Evolutionary conservation across 371 early-diverging fungal species (phyloP).

Genomic region (Rhizopus stolonifer): DNA sequence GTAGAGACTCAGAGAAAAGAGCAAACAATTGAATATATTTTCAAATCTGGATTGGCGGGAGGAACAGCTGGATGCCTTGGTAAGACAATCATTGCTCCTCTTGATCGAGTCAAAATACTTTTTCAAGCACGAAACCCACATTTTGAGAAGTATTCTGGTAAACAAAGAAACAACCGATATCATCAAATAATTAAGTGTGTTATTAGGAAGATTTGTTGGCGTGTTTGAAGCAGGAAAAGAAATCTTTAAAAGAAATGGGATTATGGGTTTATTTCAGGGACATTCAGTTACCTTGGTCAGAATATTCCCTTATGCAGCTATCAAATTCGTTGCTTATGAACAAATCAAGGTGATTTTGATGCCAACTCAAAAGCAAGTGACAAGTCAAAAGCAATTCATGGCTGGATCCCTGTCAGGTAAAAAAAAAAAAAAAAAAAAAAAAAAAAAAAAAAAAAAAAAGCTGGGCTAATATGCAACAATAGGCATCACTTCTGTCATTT

Average conservation of each 20-base stretch:
- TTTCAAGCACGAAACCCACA: slow-evolving; percentile 87
- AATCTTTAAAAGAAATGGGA: slow-evolving; percentile 67
- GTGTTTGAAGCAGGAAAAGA: slow-evolving; percentile 73
- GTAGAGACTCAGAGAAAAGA: slow-evolving; percentile 12
- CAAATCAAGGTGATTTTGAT: slow-evolving; percentile 66
- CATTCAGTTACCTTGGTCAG: slow-evolving; percentile 86
- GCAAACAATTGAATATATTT: slow-evolving; percentile 28
- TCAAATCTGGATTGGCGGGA: slow-evolving; percentile 33
- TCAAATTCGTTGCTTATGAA: slow-evolving; percentile 90
- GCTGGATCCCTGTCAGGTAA: slow-evolving; percentile 78
- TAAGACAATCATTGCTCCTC: slow-evolving; percentile 87
- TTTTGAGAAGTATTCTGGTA: slow-evolving; percentile 77
- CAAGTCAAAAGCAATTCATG: slow-evolving; percentile 54
- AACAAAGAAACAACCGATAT: not conserved
- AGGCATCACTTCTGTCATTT: slow-evolving; percentile 81
- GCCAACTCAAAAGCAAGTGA: slow-evolving; percentile 56
- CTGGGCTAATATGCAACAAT: too few relatives aligned
- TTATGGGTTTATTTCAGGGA: slow-evolving; percentile 85
- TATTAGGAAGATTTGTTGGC: slow-evolving; percentile 71
- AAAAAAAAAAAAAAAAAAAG: too few relatives aligned
- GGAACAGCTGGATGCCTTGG: slow-evolving; percentile 55
- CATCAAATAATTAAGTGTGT: not conserved
- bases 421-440: not conserved
- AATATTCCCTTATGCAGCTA: slow-evolving; percentile 92
- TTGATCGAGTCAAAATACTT: slow-evolving; percentile 95